Percentiles rank a stretch among this genome's conserved stretches.
Conservation (phyloP, 495 filamentous ascomycete species). For the Xylaria curta region DNA sequence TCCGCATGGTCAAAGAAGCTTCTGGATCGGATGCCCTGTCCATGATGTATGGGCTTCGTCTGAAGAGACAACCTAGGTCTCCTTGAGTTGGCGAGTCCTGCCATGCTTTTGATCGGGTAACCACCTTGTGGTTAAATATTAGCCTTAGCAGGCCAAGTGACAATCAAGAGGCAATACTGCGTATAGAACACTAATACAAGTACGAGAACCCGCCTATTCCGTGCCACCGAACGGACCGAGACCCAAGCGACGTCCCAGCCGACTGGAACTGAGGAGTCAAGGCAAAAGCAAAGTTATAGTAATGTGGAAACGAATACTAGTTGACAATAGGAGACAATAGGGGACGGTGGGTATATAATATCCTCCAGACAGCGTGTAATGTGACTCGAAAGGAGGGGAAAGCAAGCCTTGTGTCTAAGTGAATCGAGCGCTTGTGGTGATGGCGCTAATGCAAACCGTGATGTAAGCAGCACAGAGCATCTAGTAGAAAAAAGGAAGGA, state of each 20-base stretch:
- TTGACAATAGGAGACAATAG: slow-evolving; percentile 30
- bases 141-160: slow-evolving; percentile 27
- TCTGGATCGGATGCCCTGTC: slow-evolving; percentile 42
- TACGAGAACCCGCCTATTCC: background rate
- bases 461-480: slow-evolving; percentile 34
- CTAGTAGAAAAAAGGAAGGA: slow-evolving; percentile 35
- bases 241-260: slow-evolving; percentile 30
- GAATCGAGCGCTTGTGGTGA: slow-evolving; percentile 30
- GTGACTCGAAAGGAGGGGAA: slow-evolving; percentile 22
- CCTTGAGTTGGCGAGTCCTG: slow-evolving; percentile 44
- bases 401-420: background rate
- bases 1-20: slow-evolving; percentile 52
- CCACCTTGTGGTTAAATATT: background rate
- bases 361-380: background rate
- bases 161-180: slow-evolving; percentile 2
- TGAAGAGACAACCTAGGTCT: slow-evolving; percentile 83
- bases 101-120: slow-evolving; percentile 23
- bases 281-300: slow-evolving; percentile 19
- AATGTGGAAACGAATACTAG: slow-evolving; percentile 14
- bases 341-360: slow-evolving; percentile 37
- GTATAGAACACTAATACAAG: background rate
- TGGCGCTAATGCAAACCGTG: slow-evolving; percentile 34
- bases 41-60: slow-evolving; percentile 54
- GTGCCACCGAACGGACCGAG: background rate
- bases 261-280: slow-evolving; percentile 23